Evolutionary conservation across 169 alveolate species (phyloP).

Genomic region (Plasmodium relictum): DNA sequence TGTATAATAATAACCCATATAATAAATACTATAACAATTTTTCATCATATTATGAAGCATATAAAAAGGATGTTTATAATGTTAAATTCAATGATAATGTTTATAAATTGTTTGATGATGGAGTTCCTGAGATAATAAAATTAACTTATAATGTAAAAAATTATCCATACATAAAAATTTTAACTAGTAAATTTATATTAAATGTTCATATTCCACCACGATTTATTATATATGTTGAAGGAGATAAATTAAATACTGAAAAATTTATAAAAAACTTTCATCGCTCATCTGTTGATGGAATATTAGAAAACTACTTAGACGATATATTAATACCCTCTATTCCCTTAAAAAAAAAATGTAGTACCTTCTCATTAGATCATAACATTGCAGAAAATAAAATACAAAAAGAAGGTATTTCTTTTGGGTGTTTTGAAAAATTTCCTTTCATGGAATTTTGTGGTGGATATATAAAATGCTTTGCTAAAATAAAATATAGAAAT

Average conservation of each 20-base stretch:
- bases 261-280: constrained; percentile 69
- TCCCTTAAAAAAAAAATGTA: constrained; percentile 79
- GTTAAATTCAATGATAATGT: constrained; percentile 29
- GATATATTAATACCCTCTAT: constrained; percentile 82
- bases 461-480: constrained; percentile 74
- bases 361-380: not conserved
- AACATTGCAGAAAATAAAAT: constrained; percentile 9
- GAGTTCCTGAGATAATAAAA: constrained; percentile 83
- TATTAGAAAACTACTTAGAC: constrained; percentile 81
- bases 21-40: constrained; percentile 6
- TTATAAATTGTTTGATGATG: constrained; percentile 78
- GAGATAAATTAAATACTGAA: constrained; percentile 79
- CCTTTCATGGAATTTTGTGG: constrained; percentile 72
- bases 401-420: constrained; percentile 43
- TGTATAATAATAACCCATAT: constrained; percentile 15
- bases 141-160: constrained; percentile 82
- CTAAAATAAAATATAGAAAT: constrained; percentile 64
- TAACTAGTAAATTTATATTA: constrained; percentile 83
- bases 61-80: constrained; percentile 27
- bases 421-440: constrained; percentile 64
- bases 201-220: constrained; percentile 89
- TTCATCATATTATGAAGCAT: not conserved
- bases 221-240: constrained; percentile 88
- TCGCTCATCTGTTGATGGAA: constrained; percentile 83
- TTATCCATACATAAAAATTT: constrained; percentile 82